Conservation (phyloP, 331 rosid species). For the Erythrophleum ivorense region DNA sequence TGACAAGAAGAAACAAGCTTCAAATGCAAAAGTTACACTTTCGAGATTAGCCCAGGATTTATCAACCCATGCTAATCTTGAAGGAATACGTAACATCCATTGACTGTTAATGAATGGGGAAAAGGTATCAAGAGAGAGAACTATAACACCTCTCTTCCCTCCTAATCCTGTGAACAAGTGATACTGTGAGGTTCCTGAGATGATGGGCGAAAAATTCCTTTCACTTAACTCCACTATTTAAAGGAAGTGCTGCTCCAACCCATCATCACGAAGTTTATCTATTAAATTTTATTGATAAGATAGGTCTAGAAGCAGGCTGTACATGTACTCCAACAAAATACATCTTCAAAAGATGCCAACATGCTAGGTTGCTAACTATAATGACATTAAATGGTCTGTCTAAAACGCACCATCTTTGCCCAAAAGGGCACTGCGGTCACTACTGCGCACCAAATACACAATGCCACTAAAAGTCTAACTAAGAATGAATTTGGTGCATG, state of each 20-base stretch:
- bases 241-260: not conserved
- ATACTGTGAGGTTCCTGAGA: not conserved
- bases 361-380: not conserved
- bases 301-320: not conserved
- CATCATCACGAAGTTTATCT: not conserved
- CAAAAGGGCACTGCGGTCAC: not conserved
- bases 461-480: not conserved
- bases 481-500: not conserved
- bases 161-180: not conserved
- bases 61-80: not conserved
- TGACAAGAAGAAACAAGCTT: not conserved
- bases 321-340: too few species aligned
- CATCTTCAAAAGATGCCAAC: not conserved
- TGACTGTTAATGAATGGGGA: not conserved
- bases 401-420: not conserved
- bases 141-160: too few species aligned
- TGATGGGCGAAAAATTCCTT: not conserved
- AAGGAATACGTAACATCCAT: not conserved
- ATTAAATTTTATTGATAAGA: not conserved
- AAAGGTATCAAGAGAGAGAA: too few species aligned
- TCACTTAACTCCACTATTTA: not conserved
- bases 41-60: not conserved
- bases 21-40: not conserved
- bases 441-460: not conserved
- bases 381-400: not conserved